Conservation (phyloP, 1,284 basidiomycete species). For the Boletus nobilissimus region DNA sequence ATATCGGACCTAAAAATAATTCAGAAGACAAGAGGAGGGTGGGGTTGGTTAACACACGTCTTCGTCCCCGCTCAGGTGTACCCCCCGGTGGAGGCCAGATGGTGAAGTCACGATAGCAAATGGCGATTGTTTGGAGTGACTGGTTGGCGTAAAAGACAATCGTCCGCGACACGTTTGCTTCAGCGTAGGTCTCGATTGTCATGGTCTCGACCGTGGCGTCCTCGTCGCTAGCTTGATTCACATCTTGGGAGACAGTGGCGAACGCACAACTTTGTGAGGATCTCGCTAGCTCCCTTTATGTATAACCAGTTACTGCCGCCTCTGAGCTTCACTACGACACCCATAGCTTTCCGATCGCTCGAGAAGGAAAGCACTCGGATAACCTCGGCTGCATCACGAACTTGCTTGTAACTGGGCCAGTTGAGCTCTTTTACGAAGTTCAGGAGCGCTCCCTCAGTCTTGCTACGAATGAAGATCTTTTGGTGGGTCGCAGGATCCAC, state of each 20-base stretch:
- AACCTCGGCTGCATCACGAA: slow-evolving; percentile 74
- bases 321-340: slow-evolving; percentile 79
- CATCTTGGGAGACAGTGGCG: slow-evolving; percentile 66
- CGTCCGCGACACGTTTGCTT: slow-evolving; percentile 86
- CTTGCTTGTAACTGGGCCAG: slow-evolving; percentile 83
- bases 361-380: slow-evolving; percentile 96
- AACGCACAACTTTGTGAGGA: slow-evolving; percentile 82
- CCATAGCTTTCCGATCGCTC: slow-evolving; percentile 96
- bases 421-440: slow-evolving; percentile 88
- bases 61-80: slow-evolving; percentile 57
- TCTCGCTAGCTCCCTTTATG: slow-evolving; percentile 95
- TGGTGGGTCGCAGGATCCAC: slow-evolving; percentile 72
- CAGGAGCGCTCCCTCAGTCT: slow-evolving; percentile 95
- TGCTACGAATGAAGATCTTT: slow-evolving; percentile 87
- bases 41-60: slow-evolving; percentile 55
- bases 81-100: slow-evolving; percentile 81
- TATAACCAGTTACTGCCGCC: slow-evolving; percentile 78
- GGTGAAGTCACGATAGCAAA: slow-evolving; percentile 91
- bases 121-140: slow-evolving; percentile 90
- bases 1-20: slow-evolving; percentile 67
- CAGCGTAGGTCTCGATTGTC: slow-evolving; percentile 70
- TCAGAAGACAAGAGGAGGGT: slow-evolving; percentile 1
- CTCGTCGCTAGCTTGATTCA: slow-evolving; percentile 39
- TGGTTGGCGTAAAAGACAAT: slow-evolving; percentile 99
- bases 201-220: slow-evolving; percentile 62